Conservation (phyloP, 1,284 basidiomycete species). For the Cerrena zonata region DNA sequence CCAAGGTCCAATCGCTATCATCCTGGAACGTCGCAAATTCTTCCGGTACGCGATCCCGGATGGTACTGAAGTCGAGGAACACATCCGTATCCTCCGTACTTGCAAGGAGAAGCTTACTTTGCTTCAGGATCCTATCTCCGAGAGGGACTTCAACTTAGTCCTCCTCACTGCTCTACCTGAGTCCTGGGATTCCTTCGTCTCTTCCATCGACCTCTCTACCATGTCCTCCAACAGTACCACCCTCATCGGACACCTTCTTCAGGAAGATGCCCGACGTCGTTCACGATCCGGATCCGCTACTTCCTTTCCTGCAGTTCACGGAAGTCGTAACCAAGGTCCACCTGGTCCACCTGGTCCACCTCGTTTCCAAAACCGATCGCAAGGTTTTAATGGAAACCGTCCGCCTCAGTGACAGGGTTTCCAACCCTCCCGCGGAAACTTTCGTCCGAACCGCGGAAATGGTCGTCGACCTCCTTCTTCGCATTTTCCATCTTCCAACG, state of each 20-base stretch:
- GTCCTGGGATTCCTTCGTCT: constrained; percentile 8
- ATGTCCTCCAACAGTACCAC: not conserved
- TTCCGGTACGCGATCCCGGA: constrained; percentile 1
- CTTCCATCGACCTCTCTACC: constrained; percentile 1
- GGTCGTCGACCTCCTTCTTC: too few relatives aligned
- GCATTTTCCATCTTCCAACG: too few relatives aligned
- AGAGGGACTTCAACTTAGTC: constrained; percentile 2
- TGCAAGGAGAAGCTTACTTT: constrained; percentile 1
- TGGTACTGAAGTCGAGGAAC: constrained; percentile 9
- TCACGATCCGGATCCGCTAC: not conserved
- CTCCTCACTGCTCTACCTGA: constrained; percentile 8
- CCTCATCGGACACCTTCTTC: constrained; percentile 5
- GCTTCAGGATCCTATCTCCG: not conserved
- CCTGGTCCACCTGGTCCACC: not conserved
- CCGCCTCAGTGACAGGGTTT: too few relatives aligned
- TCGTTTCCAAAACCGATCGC: too few relatives aligned
- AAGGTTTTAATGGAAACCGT: too few relatives aligned
- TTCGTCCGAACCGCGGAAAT: too few relatives aligned
- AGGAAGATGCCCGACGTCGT: constrained; percentile 2
- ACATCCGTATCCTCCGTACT: constrained; percentile 3
- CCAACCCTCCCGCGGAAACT: too few relatives aligned
- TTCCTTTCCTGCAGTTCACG: not conserved
- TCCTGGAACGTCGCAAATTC: constrained; percentile 3
- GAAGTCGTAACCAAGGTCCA: not conserved
- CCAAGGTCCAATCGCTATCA: constrained; percentile 18